Base-by-base conservation (phyloP, 345 rosid species). In the Leavenworthia alabamica region DNA sequence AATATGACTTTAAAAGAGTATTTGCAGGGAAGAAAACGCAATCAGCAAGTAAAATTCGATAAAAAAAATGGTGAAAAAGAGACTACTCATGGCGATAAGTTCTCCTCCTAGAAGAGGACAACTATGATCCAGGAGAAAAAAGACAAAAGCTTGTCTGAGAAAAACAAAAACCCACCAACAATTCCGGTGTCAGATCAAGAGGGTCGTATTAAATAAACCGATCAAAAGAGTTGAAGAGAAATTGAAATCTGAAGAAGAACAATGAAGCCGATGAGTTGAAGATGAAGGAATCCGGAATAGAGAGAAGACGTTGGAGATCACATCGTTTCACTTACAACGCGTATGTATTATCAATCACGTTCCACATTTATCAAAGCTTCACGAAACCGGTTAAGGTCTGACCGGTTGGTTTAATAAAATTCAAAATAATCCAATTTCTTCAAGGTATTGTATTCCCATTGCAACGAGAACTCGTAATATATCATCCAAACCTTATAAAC, bases 241-340 rank as follows among this genome's bases (percentile, higher is more conserved):
- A 56, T 48, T 41, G 64, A 54, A 36, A 40, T 46, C 36, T 12
- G 59, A 70, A 55, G 63, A 59, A 40, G 58, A 59, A 40, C 4
- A 42, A 29, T 50, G 63, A 31, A 35, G 50, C 56, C 56, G 41
- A 39, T 22, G 67, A 24, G 48, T 17, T 19, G 10, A 33, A 24
- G 36, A 45, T 10, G 37, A 50, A 46, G 48, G 56, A 46, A 35
- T 29, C 15, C 10, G 41, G 28, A 36, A 29, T 33, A 43, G 56
- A 19, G 24, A 51, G 53, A 26, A 61, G 56, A 43, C 62, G 64
- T 62, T 71, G 75, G 64, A 63, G 70, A 70, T 62, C 75, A 70
- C 64, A 70, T 55, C 45, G 45, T 54, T 50, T 50, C 20, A 15
- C 44, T 43, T 36, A 16, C 23, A 60, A 60, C 48, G 67, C 67